Base-by-base conservation (phyloP, 2,329 filamentous ascomycete genomes). In the Dactylellina haptotyla region DNA sequence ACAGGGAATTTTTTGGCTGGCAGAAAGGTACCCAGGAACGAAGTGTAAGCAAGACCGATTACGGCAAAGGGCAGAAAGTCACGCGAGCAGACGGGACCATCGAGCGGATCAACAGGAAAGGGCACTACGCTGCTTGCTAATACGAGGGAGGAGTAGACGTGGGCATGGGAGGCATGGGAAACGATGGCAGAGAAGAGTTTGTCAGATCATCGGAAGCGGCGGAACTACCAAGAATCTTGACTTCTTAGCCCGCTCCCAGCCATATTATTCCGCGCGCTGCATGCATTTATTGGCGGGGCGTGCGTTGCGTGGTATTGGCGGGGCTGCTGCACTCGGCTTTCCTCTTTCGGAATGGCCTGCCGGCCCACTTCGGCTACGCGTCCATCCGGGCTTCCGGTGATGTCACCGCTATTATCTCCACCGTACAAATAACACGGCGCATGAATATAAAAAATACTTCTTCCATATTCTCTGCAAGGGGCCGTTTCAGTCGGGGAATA, bases 151-250 rank as follows among this genome's bases (percentile, higher is more conserved):
- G 65, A 59, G 53, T 65, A 59, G 67, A 72, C 59, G 66, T 39
- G 34, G 26, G 26, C 37, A 56, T 43, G 54, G 43, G 23, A 30
- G 34, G 45, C 8, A 20, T n/a, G 41, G 41, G n/a, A 18, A 18
- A 46, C 16, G 4, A 34, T 23, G 18, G 41, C 4, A 23, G 10
- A 50, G 18, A 30, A 37, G 20, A 28, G 46, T 61, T 59, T 43
- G 64, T 53, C 61, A 65, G 61, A 62, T 59, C 39, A 45, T 46
- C 69, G 69, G 69, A 73, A 73, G 63, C 69, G 45, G 48, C 69
- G 69, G 64, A 39, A 61, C 25, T 48, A 46, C 56, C 64, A 61
- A 69, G 56, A 62, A 56, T 54, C 64, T 69, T 62, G 56, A 61
- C 26, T 37, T 61, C 64, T 69, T 69, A 61, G 64, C 56, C 39